Conservation (phyloP, 345 rosid species). For the Linum tenue region DNA sequence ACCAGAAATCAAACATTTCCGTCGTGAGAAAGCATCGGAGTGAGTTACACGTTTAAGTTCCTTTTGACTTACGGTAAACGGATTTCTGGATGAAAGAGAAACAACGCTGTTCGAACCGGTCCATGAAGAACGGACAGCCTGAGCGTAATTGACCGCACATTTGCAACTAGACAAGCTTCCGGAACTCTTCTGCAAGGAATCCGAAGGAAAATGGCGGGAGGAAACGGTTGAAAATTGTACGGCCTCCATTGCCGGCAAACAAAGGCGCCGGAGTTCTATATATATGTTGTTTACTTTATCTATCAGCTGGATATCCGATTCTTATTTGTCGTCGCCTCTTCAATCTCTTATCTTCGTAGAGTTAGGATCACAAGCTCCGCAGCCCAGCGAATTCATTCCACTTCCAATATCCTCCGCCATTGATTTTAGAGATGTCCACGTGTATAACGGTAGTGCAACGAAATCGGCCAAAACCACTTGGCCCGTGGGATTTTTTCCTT, state of each 20-base stretch:
- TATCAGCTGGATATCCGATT: background rate
- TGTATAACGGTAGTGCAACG: background rate
- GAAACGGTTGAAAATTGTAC: slow-evolving; percentile 33
- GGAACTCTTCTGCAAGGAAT: slow-evolving; percentile 17
- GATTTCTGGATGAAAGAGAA: slow-evolving; percentile 43
- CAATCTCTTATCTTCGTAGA: background rate
- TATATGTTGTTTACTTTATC: background rate
- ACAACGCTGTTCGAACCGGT: slow-evolving; percentile 29
- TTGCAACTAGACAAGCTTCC: slow-evolving; percentile 16
- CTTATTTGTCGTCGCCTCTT: background rate
- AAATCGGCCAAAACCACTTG: too few species aligned
- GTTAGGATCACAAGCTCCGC: background rate
- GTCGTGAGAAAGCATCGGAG: background rate
- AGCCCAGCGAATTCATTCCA: background rate
- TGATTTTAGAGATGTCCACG: background rate
- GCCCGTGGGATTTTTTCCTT: too few species aligned
- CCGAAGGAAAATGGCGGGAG: slow-evolving; percentile 37
- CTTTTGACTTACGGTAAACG: slow-evolving; percentile 42
- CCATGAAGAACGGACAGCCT: slow-evolving; percentile 30
- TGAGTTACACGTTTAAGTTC: background rate
- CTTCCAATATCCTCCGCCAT: background rate
- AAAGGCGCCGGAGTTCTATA: background rate
- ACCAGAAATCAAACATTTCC: background rate
- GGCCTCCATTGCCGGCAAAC: slow-evolving; percentile 40
- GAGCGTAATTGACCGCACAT: slow-evolving; percentile 18